Evolutionary conservation across 2,329 filamentous ascomycete species (phyloP).

Genomic region (Ascochyta koolunga): DNA sequence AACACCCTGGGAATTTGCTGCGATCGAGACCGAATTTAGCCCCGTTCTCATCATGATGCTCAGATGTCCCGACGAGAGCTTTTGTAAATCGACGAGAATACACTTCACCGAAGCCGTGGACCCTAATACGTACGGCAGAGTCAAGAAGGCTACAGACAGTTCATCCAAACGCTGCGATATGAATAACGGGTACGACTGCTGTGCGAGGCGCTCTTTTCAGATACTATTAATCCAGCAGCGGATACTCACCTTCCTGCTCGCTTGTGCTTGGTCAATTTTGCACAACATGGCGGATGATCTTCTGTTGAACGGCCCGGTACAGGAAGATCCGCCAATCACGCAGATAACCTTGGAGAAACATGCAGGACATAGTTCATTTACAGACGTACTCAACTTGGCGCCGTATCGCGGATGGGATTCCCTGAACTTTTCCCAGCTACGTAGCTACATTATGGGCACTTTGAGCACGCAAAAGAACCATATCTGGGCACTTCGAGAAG

Average conservation of each 20-base stretch:
- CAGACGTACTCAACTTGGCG: not conserved
- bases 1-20: conserved; percentile 3
- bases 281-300: not conserved
- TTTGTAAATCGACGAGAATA: not conserved
- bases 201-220: not conserved
- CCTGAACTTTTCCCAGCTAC: not conserved
- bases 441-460: not conserved
- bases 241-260: conserved; percentile 3
- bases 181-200: not conserved
- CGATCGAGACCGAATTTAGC: conserved; percentile 1
- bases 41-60: not conserved
- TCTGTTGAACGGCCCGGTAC: not conserved
- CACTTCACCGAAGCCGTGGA: conserved; percentile 2
- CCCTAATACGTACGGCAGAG: not conserved
- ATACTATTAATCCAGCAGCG: not conserved
- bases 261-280: conserved; percentile 2
- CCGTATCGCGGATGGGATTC: conserved; percentile 4
- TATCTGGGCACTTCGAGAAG: conserved; percentile 11
- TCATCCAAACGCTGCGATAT: not conserved
- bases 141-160: not conserved
- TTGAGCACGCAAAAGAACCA: not conserved
- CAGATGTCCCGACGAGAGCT: not conserved
- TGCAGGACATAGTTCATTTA: not conserved
- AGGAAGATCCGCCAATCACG: no score
- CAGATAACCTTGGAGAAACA: no score